Conservation (phyloP, 352 stramenopile genomes). For the Phytophthora tubulina region DNA sequence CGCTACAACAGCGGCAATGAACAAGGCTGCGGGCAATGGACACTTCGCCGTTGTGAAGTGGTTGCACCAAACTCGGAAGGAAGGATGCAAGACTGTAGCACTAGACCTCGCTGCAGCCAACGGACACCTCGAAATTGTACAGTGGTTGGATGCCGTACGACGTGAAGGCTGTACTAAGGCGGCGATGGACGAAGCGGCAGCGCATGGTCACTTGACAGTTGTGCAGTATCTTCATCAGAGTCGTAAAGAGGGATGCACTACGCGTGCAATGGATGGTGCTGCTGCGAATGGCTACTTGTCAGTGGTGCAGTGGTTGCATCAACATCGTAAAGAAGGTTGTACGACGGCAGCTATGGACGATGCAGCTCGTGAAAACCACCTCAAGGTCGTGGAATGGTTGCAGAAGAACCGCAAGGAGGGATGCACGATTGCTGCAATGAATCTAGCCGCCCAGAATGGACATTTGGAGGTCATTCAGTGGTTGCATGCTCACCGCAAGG, state of each 20-base stretch:
- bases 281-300: slow-evolving; percentile 39
- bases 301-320: slow-evolving; percentile 42
- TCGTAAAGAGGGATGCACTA: slow-evolving; percentile 43
- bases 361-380: slow-evolving; percentile 23
- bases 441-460: slow-evolving; percentile 32
- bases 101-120: slow-evolving; percentile 42
- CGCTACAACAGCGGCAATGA: slow-evolving; percentile 38
- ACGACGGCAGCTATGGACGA: slow-evolving; percentile 39
- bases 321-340: slow-evolving; percentile 37
- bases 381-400: slow-evolving; percentile 39
- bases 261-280: slow-evolving; percentile 37
- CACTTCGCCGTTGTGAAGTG: slow-evolving; percentile 39
- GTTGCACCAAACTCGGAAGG: slow-evolving; percentile 39
- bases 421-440: slow-evolving; percentile 35
- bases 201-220: slow-evolving; percentile 30
- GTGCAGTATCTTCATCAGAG: slow-evolving; percentile 40
- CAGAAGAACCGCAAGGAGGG: slow-evolving; percentile 39
- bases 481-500: slow-evolving; percentile 30
- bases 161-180: slow-evolving; percentile 39
- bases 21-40: slow-evolving; percentile 40
- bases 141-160: slow-evolving; percentile 38
- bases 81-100: slow-evolving; percentile 38
- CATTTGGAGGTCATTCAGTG: slow-evolving; percentile 34
- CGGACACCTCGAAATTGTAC: slow-evolving; percentile 37
- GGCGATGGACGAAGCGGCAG: slow-evolving; percentile 45